Percentiles rank a stretch among this genome's conserved stretches.
phyloP scores from a whole-genome alignment of 768 basidiomycete species.

The Boletus vermiculosoides region DNA sequence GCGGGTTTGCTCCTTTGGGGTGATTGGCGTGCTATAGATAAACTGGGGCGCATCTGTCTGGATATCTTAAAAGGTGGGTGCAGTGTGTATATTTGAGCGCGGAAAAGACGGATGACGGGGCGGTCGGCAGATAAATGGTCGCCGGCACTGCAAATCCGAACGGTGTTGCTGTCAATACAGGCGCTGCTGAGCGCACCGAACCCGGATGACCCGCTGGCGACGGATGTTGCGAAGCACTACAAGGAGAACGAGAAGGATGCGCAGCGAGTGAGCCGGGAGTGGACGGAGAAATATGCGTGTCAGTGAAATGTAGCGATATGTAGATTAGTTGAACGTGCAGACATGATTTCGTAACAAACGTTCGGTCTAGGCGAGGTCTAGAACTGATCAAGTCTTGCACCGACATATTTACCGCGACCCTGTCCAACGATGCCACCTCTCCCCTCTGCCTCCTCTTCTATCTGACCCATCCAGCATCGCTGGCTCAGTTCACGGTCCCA shows the following conservation, averaged over 20 bases:
- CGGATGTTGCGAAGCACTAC: conserved; percentile 97
- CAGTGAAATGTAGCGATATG: conserved; percentile 19
- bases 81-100: background rate
- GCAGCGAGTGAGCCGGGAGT: conserved; percentile 87
- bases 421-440: conserved; percentile 7
- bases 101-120: background rate
- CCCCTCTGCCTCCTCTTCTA: conserved; percentile 10
- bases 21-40: conserved; percentile 54
- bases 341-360: conserved; percentile 10
- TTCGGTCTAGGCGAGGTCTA: conserved; percentile 25
- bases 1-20: background rate
- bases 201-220: conserved; percentile 92
- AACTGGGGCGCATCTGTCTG: conserved; percentile 96
- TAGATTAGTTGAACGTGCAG: background rate
- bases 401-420: conserved; percentile 17
- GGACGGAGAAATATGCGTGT: conserved; percentile 87
- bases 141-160: conserved; percentile 96
- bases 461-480: background rate
- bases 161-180: conserved; percentile 94
- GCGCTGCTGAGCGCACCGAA: conserved; percentile 96
- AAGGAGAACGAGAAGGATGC: conserved; percentile 96
- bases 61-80: conserved; percentile 92
- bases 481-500: background rate
- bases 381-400: conserved; percentile 13
- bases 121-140: conserved; percentile 89